Evolutionary conservation across 345 rosid genomes (phyloP).

Genomic region (Eucalyptus erythrocorys): DNA sequence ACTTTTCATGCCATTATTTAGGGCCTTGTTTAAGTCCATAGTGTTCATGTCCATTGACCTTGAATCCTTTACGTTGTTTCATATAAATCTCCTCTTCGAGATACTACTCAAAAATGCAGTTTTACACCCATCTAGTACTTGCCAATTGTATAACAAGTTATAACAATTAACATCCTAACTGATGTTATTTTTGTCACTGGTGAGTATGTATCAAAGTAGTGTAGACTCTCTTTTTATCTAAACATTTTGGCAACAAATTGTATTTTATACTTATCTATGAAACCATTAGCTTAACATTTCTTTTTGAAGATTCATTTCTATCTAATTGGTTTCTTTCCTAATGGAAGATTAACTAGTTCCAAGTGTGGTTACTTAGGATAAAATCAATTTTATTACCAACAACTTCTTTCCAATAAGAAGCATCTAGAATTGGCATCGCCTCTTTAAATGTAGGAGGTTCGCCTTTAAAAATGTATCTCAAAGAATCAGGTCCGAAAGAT

Average conservation of each 20-base stretch:
- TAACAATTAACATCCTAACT: no score
- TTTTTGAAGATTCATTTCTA: background rate
- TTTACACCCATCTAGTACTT: background rate
- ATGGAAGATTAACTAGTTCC: background rate
- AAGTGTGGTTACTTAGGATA: background rate
- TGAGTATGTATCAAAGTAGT: background rate
- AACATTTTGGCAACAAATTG: background rate
- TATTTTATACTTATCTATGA: background rate
- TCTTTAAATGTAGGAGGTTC: background rate
- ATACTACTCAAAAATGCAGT: background rate
- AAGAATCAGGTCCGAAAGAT: no score
- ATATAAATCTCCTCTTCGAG: fast-evolving
- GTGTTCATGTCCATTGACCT: background rate
- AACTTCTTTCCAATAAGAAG: background rate
- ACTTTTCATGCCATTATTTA: background rate
- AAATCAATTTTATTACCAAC: no score
- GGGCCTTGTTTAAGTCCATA: background rate
- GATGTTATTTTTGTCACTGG: background rate
- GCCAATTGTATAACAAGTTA: no score
- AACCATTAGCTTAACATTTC: background rate
- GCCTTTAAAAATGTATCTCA: no score
- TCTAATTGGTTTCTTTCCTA: background rate
- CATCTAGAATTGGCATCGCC: background rate
- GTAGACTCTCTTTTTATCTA: background rate
- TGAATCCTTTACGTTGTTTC: background rate